phyloP scores from a whole-genome alignment of 1,139 yeast species.

The Pichia sp. region DNA sequence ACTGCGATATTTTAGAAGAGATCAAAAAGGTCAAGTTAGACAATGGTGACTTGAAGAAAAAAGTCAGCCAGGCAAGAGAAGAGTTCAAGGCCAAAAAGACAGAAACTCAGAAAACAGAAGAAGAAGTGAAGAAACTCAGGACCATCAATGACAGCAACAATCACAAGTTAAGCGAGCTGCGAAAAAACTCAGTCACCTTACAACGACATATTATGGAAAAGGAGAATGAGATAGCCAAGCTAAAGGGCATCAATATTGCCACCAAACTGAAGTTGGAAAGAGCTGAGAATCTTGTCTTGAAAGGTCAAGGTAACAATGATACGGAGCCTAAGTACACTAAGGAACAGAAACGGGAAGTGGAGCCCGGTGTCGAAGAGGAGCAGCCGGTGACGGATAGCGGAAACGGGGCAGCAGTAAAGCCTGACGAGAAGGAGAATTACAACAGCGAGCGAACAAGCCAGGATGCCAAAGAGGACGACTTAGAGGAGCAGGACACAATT shows the following conservation, averaged over 20 bases:
- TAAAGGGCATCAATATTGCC: slow-evolving; percentile 21
- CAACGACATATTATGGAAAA: slow-evolving; percentile 5
- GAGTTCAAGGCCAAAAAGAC: neutral
- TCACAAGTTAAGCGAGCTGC: slow-evolving; percentile 6
- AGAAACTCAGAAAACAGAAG: neutral
- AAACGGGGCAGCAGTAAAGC: neutral
- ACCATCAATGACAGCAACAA: slow-evolving; percentile 6
- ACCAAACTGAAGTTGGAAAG: slow-evolving; percentile 18
- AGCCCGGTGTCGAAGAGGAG: neutral
- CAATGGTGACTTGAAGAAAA: neutral
- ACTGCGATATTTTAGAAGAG: slow-evolving; percentile 19
- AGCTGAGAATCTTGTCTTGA: slow-evolving; percentile 15
- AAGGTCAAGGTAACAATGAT: neutral
- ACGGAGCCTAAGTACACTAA: neutral
- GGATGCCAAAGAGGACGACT: neutral
- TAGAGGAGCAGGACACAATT: slow-evolving; percentile 12
- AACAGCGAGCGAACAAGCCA: neutral
- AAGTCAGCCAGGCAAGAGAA: neutral
- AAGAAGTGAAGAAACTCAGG: neutral
- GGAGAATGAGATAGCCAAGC: slow-evolving; percentile 18
- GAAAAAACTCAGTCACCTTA: slow-evolving; percentile 2
- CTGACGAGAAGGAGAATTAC: slow-evolving; percentile 2
- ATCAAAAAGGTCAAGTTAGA: slow-evolving; percentile 10
- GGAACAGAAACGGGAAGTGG: neutral
- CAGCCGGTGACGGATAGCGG: too few relatives aligned